Evolutionary conservation across 2,329 filamentous ascomycete species (phyloP), one percentile per base, ranked within the genome.

Genomic region (Clarireedia paspali): DNA sequence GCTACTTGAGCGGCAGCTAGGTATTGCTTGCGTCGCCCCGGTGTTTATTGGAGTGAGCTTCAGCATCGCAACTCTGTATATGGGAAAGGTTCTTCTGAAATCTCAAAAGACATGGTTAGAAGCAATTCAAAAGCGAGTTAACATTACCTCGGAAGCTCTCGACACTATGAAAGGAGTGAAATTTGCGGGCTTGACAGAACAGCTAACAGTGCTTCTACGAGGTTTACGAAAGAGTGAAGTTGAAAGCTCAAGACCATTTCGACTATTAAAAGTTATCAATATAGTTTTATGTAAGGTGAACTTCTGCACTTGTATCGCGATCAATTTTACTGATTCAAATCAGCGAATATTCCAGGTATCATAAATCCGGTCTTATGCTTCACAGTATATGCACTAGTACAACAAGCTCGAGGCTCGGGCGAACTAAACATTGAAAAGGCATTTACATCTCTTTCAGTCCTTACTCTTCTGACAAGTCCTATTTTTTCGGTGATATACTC

Each of bases 161-260:
- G 64, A 62, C 3, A 67, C 70, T 10, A 75, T 77, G 59, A 76
- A 75, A 55, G 69, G 70, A 2, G 64, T 77, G 54, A 76, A 76
- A 48, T 74, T 77, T 70, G 71, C 71, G 60, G 75, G 74, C 0
- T 59, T 75, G 3, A 42, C 39, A 15, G 39, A 42, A 6, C 39
- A 42, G 9, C 6, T 42, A 10, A 20, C 15, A n/a, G 15, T n/a
- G 39, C 39, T 42, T 42, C 39, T 42, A 7, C 39, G 39, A n/a
- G 39, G 39, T 42, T 14, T 42, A 17, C 39, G 39, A n/a, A 42
- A 14, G 14, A 42, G 17, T 7, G 39, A 42, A 17, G 39, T 42
- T 5, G 39, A 42, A n/a, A 42, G 15, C 17, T 42, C 39, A 6
- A 42, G 14, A 20, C 15, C 15, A 17, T 42, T n/a, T 10, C 15